These are phyloP conservation scores for Apiospora marii DNA, from an alignment of 2,329 filamentous ascomycete species.

Conservation along the genomic window DNA sequence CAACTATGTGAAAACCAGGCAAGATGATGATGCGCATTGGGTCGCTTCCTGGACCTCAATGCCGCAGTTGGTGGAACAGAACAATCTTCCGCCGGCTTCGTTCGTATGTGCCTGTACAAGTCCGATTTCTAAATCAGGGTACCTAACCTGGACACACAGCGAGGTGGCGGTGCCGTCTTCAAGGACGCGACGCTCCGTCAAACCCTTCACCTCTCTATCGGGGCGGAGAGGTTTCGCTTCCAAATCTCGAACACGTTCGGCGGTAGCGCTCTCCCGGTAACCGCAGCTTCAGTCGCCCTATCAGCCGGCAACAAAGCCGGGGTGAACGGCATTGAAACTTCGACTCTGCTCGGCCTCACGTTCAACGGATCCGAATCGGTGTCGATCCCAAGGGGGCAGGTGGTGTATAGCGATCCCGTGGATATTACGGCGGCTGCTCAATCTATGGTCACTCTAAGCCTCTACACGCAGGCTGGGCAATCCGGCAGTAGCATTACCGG, in stretches of 20 bases:
- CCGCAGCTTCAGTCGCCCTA: conserved; percentile 63
- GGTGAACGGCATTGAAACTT: conserved; percentile 57
- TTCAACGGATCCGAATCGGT: conserved; percentile 63
- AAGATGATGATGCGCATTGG: conserved; percentile 55
- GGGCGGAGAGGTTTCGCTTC: conserved; percentile 64
- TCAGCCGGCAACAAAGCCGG: conserved; percentile 62
- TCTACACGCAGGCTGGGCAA: conserved; percentile 67
- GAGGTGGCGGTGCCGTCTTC: conserved; percentile 57
- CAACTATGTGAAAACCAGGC: not conserved
- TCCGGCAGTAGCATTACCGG: conserved; percentile 64
- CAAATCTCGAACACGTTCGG: conserved; percentile 73
- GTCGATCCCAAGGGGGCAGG: conserved; percentile 62
- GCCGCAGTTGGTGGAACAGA: conserved; percentile 69
- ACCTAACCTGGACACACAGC: conserved; percentile 31
- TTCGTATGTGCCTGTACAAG: conserved; percentile 54
- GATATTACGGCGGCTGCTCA: conserved; percentile 59
- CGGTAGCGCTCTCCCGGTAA: conserved; percentile 65
- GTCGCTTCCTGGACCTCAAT: conserved; percentile 71
- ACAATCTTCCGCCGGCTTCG: conserved; percentile 66
- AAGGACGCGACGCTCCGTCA: conserved; percentile 71
- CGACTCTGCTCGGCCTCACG: conserved; percentile 61
- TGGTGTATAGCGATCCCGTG: conserved; percentile 68
- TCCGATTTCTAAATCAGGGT: not conserved
- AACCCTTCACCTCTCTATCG: conserved; percentile 67
- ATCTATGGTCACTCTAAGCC: conserved; percentile 62